Percentiles rank a stretch among this genome's conserved stretches.
phyloP scores from a whole-genome alignment of 768 basidiomycete species.

The Panellus pusillus region DNA sequence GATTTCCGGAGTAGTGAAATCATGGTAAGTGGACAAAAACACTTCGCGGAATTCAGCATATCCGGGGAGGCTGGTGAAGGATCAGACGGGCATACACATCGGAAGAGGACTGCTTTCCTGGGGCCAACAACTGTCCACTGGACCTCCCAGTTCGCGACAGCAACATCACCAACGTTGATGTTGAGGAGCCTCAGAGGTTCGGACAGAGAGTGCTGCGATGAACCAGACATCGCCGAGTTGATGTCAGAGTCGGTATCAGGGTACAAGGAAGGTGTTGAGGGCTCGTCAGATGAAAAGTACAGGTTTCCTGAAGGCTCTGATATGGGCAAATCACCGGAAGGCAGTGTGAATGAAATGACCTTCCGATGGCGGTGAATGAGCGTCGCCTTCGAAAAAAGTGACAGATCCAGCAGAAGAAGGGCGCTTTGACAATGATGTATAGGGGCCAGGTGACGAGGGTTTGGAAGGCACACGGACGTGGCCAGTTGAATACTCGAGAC shows the following conservation, averaged over 20 bases:
- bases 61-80: conserved; percentile 28
- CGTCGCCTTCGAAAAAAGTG: background rate
- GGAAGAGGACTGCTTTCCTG: conserved; percentile 25
- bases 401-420: conserved; percentile 1
- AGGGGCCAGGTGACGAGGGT: conserved; percentile 19
- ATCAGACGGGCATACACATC: too few species aligned
- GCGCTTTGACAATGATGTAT: conserved; percentile 1
- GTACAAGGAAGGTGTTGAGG: conserved; percentile 6
- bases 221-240: conserved; percentile 23
- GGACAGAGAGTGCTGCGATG: conserved; percentile 8
- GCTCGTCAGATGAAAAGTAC: background rate
- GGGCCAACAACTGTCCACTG: conserved; percentile 40
- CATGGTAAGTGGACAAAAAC: conserved; percentile 41
- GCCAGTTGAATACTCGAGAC: conserved; percentile 4
- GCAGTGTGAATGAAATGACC: background rate
- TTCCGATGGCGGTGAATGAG: background rate
- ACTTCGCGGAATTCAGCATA: conserved; percentile 40
- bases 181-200: conserved; percentile 29
- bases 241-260: conserved; percentile 5
- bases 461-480: conserved; percentile 13
- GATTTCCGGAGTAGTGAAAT: conserved; percentile 43
- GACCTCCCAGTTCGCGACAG: conserved; percentile 43
- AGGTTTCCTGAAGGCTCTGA: background rate
- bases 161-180: conserved; percentile 31
- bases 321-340: background rate